Evolutionary conservation across 2,329 filamentous ascomycete genomes (phyloP).

Genomic region (Aspergillus nomiae): DNA sequence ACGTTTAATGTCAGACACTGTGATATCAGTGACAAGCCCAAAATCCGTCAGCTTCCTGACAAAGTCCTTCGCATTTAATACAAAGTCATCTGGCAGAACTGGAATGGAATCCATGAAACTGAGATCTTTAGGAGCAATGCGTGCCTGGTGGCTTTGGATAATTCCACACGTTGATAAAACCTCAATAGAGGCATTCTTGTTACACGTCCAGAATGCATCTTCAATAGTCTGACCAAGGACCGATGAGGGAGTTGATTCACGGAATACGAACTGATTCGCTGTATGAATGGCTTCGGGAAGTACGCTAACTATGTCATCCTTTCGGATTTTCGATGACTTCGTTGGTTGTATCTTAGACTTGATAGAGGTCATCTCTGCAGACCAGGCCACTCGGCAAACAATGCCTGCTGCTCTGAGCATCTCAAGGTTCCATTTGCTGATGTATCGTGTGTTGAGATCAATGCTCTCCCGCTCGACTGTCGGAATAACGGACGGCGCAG

Average conservation of each 20-base stretch:
- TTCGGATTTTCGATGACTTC: conserved; percentile 56
- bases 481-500: conserved; percentile 92
- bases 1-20: conserved; percentile 78
- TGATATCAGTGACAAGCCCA: conserved; percentile 84
- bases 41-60: conserved; percentile 80
- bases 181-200: conserved; percentile 78
- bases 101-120: conserved; percentile 88
- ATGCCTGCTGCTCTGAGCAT: conserved; percentile 90
- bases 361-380: conserved; percentile 80
- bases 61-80: conserved; percentile 68
- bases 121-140: conserved; percentile 69
- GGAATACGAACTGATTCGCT: conserved; percentile 83
- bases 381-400: conserved; percentile 83
- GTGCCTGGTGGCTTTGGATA: conserved; percentile 78
- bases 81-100: conserved; percentile 75
- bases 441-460: conserved; percentile 92
- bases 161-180: conserved; percentile 87
- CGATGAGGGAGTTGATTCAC: conserved; percentile 84
- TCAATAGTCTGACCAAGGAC: conserved; percentile 86
- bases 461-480: conserved; percentile 97
- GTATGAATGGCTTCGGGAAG: conserved; percentile 80
- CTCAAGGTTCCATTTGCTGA: conserved; percentile 93
- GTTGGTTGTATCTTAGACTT: conserved; percentile 57
- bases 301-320: conserved; percentile 66
- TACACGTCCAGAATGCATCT: conserved; percentile 94